Base-by-base conservation (phyloP, 805 yeast genomes). In the Cyberlindnera euphorbiae region DNA sequence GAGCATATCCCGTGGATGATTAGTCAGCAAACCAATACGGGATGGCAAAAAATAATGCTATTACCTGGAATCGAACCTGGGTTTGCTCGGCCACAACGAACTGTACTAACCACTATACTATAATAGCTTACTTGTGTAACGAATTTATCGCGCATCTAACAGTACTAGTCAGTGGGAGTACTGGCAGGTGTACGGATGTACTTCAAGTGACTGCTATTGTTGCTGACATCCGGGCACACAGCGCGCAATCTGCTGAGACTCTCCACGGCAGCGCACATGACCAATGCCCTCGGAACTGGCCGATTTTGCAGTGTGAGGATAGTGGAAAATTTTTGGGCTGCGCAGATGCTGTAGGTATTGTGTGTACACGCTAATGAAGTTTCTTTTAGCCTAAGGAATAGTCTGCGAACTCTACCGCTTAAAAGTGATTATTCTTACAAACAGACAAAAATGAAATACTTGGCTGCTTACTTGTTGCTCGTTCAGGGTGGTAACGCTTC, bases 401-500 rank as follows among this genome's bases (percentile, higher is more conserved):
- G 89, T 82, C 90, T 75, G 90, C 86, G 45, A 17, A 36, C 34
- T 29, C 53, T 33, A 54, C 58, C 66, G 85, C 86, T 80, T 80
- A 79, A 79, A 77, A 68, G 77, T 77, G 85, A 79, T 79, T 79
- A 79, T 79, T 79, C 82, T 76, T 66, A 29, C 28, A 40, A 31
- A 38, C 35, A 38, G n/a, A n/a, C n/a, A n/a, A 39, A 39, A 40
- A 53, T 84, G 93, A 84, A 82, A 74, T 84, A 84, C 81, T 75
- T 84, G 74, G 94, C 94, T 73, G 90, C 94, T 73, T 84, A 84
- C 77, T 81, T 84, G 71, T 79, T 84, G 72, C 81, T 84, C 67
- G 82, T 71, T 62, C 84, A 83, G 71, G 87, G 89, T 70, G 93
- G 90, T 71, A 82, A 79, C 74, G 67, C 83, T 61, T 50, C 84